Evolutionary conservation across 2,329 filamentous ascomycete genomes (phyloP), one percentile per base, ranked within the genome.

Genomic region (Xylariaceae sp.): DNA sequence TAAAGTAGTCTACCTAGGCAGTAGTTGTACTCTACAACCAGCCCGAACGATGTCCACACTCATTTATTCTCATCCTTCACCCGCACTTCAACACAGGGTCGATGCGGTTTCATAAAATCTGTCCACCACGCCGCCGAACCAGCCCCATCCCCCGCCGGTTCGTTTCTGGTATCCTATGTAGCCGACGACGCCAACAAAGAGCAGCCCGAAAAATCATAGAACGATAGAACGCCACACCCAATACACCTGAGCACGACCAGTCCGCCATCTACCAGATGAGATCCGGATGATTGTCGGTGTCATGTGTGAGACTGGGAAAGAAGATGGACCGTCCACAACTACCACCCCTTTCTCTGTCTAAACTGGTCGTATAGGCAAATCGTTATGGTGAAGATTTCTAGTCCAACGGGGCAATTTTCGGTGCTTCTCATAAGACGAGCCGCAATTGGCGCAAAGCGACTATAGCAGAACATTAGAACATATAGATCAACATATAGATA

Each of bases 371-470:
- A 61, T 42, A n/a, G 57, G 59, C 11, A 54, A n/a, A 43, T 61
- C 59, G 37, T 27, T n/a, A 3, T 39, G 34, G 52, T 91, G 89
- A 46, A 92, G 76, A 57, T 85, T 81, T 67, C 84, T 84, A 2
- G 84, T 84, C 85, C 86, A 91, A 31, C 84, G 82, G 6, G 92
- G 91, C 0, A 96, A 78, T 61, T 86, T 85, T 72, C 89, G 87
- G 71, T 95, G 89, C 52, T 90, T 86, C 72, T 96, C 92, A 69
- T 88, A 96, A 26, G 92, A 74, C 63, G 91, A 86, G 54, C 91
- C 92, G 70, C 92, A 97, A 70, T 95, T 96, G 72, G 91, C 88
- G 75, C 92, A 97, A 3, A 97, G 82, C 32, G 89, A 87, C 88
- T 91, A 19, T 19, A 62, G 32, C 57, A 60, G 51, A 11, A 42